Percentiles rank a stretch among this genome's conserved stretches.
phyloP scores from a whole-genome alignment of 1,284 basidiomycete species.

The Malassezia obtusa region DNA sequence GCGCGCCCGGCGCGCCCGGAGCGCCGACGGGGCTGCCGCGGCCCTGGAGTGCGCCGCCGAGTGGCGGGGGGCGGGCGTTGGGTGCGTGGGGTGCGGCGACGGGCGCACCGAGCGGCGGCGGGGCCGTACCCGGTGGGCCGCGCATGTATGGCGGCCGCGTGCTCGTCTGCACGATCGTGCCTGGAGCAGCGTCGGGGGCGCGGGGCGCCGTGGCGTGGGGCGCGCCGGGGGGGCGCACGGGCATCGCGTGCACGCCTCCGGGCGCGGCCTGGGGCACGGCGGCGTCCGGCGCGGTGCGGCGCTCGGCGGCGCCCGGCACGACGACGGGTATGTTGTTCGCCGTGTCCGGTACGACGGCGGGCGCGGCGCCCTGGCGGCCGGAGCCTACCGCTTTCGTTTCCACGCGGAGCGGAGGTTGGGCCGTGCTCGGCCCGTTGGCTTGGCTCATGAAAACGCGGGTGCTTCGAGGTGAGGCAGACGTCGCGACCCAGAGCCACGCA shows the following conservation, averaged over 20 bases:
- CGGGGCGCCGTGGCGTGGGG: no score
- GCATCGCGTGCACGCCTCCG: no score
- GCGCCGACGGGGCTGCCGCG: background rate
- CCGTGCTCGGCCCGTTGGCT: background rate
- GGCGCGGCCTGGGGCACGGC: no score
- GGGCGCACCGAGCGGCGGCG: background rate
- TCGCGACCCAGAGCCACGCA: no score
- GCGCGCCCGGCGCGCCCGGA: background rate
- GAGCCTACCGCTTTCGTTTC: background rate
- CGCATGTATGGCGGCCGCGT: background rate
- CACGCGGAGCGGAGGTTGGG: background rate
- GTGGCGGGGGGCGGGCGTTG: background rate
- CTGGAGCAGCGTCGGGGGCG: no score
- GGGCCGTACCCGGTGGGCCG: background rate
- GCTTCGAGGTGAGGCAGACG: no score
- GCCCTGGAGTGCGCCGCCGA: background rate
- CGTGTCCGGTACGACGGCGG: background rate
- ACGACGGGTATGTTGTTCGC: background rate
- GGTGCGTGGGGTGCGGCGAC: no score
- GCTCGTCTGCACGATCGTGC: no score
- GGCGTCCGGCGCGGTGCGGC: background rate
- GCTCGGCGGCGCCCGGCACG: background rate
- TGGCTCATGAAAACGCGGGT: conserved; percentile 1
- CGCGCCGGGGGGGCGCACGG: no score
- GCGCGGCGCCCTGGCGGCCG: background rate